Percentiles rank a stretch among this genome's conserved stretches.
Conservation (phyloP, 2,329 filamentous ascomycete genomes). For the Stemphylium beticola region DNA sequence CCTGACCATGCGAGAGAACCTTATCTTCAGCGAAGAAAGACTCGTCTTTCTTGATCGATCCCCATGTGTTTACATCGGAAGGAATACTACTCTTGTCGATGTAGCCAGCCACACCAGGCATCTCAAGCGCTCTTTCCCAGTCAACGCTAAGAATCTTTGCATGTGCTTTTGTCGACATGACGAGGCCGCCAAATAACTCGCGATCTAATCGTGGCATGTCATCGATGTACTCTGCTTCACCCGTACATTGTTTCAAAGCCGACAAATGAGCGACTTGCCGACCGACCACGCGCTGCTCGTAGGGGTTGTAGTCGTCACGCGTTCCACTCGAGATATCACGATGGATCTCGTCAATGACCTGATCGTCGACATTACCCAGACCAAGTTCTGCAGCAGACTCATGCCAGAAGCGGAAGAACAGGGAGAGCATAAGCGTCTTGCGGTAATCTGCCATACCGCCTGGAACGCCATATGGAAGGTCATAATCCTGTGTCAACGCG, state of each 20-base stretch:
- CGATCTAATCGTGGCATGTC: constrained; percentile 85
- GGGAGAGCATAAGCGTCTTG: constrained; percentile 83
- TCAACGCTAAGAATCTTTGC: constrained; percentile 85
- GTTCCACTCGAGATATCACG: constrained; percentile 77
- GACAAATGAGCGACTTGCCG: constrained; percentile 85
- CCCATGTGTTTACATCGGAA: constrained; percentile 85
- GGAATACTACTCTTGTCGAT: constrained; percentile 84
- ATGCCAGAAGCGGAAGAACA: constrained; percentile 98
- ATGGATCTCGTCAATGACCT: constrained; percentile 82
- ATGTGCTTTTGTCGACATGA: constrained; percentile 85
- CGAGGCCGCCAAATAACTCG: constrained; percentile 84
- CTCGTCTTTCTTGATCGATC: constrained; percentile 80
- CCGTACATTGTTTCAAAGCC: constrained; percentile 88
- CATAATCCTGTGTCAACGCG: constrained; percentile 81
- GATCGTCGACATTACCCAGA: constrained; percentile 65
- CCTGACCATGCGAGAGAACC: constrained; percentile 84
- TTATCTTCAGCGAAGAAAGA: constrained; percentile 89
- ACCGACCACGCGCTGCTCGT: constrained; percentile 81
- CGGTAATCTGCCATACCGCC: constrained; percentile 97
- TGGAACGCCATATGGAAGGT: constrained; percentile 84
- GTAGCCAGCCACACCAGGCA: constrained; percentile 84
- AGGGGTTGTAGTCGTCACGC: constrained; percentile 78
- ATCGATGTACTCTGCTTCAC: constrained; percentile 93
- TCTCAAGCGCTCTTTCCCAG: constrained; percentile 74
- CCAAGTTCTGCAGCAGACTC: constrained; percentile 73